Base-by-base conservation (phyloP, 768 basidiomycete species). In the Russula ochroleuca region DNA sequence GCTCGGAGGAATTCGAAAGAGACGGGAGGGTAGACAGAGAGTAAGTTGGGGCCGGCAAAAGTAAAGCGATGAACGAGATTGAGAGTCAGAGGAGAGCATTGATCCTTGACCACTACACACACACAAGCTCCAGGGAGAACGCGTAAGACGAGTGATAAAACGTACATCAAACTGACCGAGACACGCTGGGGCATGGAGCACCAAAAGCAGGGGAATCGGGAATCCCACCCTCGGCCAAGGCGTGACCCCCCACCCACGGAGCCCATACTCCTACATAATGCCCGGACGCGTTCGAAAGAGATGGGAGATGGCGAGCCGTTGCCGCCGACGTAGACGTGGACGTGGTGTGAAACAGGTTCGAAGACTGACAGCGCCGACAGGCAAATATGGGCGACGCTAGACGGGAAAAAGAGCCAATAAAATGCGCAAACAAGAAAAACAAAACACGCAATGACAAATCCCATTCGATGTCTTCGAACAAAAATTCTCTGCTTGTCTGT, bases 161-260 rank as follows among this genome's bases (percentile, higher is more conserved):
- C n/a, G n/a, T n/a, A n/a, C n/a, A n/a, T n/a, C n/a, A n/a, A n/a
- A n/a, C n/a, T n/a, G n/a, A n/a, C n/a, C n/a, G n/a, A n/a, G n/a
- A n/a, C n/a, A n/a, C n/a, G n/a, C n/a, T n/a, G n/a, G n/a, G n/a
- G n/a, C n/a, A n/a, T n/a, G n/a, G n/a, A n/a, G n/a, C n/a, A n/a
- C n/a, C n/a, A n/a, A n/a, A n/a, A n/a, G n/a, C n/a, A n/a, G n/a
- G n/a, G n/a, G n/a, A n/a, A n/a, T n/a, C n/a, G n/a, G n/a, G n/a
- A 40, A 56, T 33, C 45, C 2, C 45, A 21, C 47, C 61, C 47
- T 62, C 37, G 54, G 49, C 49, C 55, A 51, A 43, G 21, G 47
- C n/a, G 28, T 14, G 54, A 61, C 21, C 41, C 41, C 7, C 28
- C 25, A 37, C 53, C 37, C 21, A 15, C 21, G 61, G 28, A 6